Evolutionary conservation across 164 flowering plant species (phyloP).

Genomic region (Cinnamomum micranthum): DNA sequence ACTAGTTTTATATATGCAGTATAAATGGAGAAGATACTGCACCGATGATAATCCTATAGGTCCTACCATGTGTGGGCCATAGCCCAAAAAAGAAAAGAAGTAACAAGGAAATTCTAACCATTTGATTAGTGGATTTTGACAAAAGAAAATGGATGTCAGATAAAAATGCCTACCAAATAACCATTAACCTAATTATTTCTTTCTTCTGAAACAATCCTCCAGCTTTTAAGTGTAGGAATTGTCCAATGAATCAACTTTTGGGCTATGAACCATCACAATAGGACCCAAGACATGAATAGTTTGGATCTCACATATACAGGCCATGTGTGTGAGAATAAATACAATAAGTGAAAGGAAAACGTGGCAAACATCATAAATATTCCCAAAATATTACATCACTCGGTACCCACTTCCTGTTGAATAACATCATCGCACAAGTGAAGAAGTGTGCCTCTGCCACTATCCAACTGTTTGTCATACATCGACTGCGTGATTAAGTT

Average conservation of each 20-base stretch:
- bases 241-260: neutral
- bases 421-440: slow-evolving; percentile 97
- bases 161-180: too few relatives aligned
- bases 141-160: too few relatives aligned
- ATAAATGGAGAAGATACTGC: neutral
- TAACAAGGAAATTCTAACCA: too few relatives aligned
- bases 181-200: too few relatives aligned
- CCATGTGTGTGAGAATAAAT: neutral
- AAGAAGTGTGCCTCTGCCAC: slow-evolving; percentile 96
- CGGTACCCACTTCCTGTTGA: slow-evolving; percentile 87
- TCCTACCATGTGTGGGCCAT: too few relatives aligned
- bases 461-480: slow-evolving; percentile 97
- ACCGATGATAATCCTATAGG: neutral
- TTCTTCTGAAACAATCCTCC: too few relatives aligned
- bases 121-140: too few relatives aligned
- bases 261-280: neutral
- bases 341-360: neutral
- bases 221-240: too few relatives aligned
- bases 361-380: neutral
- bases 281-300: neutral
- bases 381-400: neutral
- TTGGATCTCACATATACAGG: neutral
- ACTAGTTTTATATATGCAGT: neutral
- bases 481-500: slow-evolving; percentile 91
- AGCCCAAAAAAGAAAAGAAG: too few relatives aligned